A percentile compares a stretch with the other conserved stretches of the same genome.
Evolutionary conservation across 2,329 filamentous ascomycete species (phyloP).

Genomic region (Tolypocladium cylindrosporum): DNA sequence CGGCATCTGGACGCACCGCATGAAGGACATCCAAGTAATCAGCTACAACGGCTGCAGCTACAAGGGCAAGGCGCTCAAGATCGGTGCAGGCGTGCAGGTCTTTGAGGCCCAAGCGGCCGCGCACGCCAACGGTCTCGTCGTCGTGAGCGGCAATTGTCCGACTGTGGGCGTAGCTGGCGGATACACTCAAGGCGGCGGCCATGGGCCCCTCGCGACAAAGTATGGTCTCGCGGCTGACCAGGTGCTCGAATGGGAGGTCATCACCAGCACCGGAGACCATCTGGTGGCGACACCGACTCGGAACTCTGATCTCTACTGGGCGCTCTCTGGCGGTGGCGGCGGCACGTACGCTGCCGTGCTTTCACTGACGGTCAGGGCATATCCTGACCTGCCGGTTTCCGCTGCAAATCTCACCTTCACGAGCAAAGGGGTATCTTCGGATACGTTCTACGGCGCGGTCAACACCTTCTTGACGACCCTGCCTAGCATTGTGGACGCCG

Average conservation of each 20-base stretch:
- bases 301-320: constrained; percentile 54
- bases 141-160: constrained; percentile 44
- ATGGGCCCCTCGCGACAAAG: constrained; percentile 39
- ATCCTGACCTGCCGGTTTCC: constrained; percentile 30
- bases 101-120: constrained; percentile 35
- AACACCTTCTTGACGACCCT: neutral
- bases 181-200: constrained; percentile 51
- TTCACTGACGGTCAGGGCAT: constrained; percentile 42
- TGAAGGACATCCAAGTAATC: constrained; percentile 30
- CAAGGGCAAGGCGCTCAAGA: constrained; percentile 37
- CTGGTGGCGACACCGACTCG: constrained; percentile 33
- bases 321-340: constrained; percentile 47
- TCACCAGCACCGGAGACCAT: constrained; percentile 39
- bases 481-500: neutral
- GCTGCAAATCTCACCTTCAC: constrained; percentile 33
- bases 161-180: constrained; percentile 50
- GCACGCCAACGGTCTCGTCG: constrained; percentile 30
- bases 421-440: neutral
- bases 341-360: constrained; percentile 49
- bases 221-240: constrained; percentile 55
- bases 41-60: constrained; percentile 33
- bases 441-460: neutral
- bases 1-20: constrained; percentile 26
- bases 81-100: constrained; percentile 43
- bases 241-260: constrained; percentile 43